These are phyloP conservation scores for Rostrohypoxylon terebratum DNA, from an alignment of 495 filamentous ascomycete species.

Conservation along the genomic window DNA sequence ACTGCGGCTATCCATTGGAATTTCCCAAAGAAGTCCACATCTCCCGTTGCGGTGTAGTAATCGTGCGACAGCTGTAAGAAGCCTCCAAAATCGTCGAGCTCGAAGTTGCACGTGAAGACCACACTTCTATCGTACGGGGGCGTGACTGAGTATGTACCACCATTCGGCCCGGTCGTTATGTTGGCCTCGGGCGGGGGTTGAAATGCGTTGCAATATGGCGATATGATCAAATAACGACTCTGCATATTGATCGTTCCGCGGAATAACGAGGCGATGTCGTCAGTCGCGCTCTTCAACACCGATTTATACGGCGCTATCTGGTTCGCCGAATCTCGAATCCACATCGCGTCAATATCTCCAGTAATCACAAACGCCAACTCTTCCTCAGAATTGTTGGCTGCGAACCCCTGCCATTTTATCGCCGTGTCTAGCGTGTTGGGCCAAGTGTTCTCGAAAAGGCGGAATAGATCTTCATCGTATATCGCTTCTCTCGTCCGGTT, in stretches of 20 bases:
- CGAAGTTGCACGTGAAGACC: conserved; percentile 75
- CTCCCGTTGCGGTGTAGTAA: conserved; percentile 67
- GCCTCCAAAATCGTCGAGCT: conserved; percentile 71
- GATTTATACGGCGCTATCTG: conserved; percentile 71
- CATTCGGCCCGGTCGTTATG: conserved; percentile 60
- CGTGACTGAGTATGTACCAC: conserved; percentile 59
- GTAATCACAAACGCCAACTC: conserved; percentile 74
- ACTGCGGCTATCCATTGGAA: conserved; percentile 71
- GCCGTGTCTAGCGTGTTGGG: conserved; percentile 73
- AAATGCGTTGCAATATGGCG: conserved; percentile 72
- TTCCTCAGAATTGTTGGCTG: conserved; percentile 63
- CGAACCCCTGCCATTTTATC: conserved; percentile 69
- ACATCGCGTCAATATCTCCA: conserved; percentile 75
- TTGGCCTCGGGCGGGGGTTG: conserved; percentile 68
- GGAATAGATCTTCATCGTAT: conserved; percentile 68
- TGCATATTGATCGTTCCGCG: conserved; percentile 71
- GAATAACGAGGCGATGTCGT: conserved; percentile 68
- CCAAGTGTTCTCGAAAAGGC: conserved; percentile 71
- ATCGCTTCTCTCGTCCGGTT: conserved; percentile 60
- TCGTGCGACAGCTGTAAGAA: conserved; percentile 70
- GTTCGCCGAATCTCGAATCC: conserved; percentile 72
- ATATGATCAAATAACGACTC: conserved; percentile 66
- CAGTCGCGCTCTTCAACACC: conserved; percentile 62
- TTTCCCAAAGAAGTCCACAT: conserved; percentile 68
- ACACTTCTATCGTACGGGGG: conserved; percentile 62